A percentile compares a stretch with the other conserved stretches of the same genome.
Evolutionary conservation across 441 rosid genomes (phyloP).

Genomic region (Cnidoscolus chayamansa): DNA sequence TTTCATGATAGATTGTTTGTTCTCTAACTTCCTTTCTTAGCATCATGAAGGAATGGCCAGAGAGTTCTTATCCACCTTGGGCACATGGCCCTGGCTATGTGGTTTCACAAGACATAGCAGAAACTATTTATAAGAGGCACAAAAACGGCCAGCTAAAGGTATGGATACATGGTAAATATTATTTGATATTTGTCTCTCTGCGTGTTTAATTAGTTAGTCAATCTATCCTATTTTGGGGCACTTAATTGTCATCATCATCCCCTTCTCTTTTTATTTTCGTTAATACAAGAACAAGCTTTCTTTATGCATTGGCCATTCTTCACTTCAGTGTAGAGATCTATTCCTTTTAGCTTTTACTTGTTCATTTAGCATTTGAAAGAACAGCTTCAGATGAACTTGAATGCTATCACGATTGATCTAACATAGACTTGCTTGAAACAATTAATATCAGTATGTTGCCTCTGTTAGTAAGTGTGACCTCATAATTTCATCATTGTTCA

Average conservation of each 20-base stretch:
- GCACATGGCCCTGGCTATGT: slow-evolving; percentile 99
- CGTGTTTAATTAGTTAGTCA: background rate
- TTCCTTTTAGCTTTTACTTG: background rate
- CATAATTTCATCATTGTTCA: background rate
- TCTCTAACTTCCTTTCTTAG: background rate
- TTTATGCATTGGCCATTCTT: background rate
- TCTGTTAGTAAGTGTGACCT: background rate
- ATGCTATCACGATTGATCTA: background rate
- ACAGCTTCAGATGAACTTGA: background rate
- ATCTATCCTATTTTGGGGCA: background rate
- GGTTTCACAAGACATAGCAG: slow-evolving; percentile 75
- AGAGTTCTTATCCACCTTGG: slow-evolving; percentile 75
- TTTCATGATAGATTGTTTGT: background rate
- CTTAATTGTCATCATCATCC: background rate
- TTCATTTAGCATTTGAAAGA: background rate
- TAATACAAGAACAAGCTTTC: background rate
- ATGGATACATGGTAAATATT: slow-evolving; percentile 8
- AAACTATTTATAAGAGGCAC: slow-evolving; percentile 55
- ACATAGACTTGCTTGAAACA: background rate
- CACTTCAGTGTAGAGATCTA: background rate
- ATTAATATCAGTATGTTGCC: background rate
- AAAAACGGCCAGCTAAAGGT: slow-evolving; percentile 71
- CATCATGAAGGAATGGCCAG: slow-evolving; percentile 73
- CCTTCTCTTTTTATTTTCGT: background rate
- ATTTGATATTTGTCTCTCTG: background rate